Conservation (phyloP, 179 eudicot species). For the Silene noctiflora region DNA sequence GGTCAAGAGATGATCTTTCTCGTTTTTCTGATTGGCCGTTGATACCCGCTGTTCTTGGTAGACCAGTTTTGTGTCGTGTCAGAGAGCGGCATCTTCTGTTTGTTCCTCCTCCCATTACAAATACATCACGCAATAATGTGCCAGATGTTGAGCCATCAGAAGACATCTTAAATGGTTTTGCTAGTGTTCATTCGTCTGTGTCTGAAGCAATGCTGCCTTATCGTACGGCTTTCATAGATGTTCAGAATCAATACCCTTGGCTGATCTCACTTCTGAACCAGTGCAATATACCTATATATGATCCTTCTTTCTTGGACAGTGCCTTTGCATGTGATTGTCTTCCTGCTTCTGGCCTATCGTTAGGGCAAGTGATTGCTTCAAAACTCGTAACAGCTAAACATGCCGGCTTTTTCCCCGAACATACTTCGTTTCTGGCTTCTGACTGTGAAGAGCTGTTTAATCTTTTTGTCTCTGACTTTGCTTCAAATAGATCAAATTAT, state of each 20-base stretch:
- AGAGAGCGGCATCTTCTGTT: slow-evolving; percentile 80
- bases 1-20: slow-evolving; percentile 66
- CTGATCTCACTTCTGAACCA: slow-evolving; percentile 76
- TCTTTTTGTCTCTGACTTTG: slow-evolving; percentile 76
- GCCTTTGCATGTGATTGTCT: slow-evolving; percentile 66
- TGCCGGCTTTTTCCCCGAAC: slow-evolving; percentile 79
- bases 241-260: slow-evolving; percentile 72
- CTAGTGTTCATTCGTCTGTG: slow-evolving; percentile 37
- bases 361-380: slow-evolving; percentile 78
- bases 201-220: slow-evolving; percentile 49
- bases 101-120: slow-evolving; percentile 56
- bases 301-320: slow-evolving; percentile 76
- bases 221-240: slow-evolving; percentile 44
- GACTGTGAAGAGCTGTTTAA: slow-evolving; percentile 70
- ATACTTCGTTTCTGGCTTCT: slow-evolving; percentile 58
- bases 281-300: slow-evolving; percentile 85
- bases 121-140: slow-evolving; percentile 31
- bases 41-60: slow-evolving; percentile 96
- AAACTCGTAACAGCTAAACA: slow-evolving; percentile 81
- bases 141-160: slow-evolving; percentile 32
- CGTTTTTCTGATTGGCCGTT: slow-evolving; percentile 96
- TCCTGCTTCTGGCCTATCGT: slow-evolving; percentile 56
- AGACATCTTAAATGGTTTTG: slow-evolving; percentile 31
- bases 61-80: slow-evolving; percentile 88
- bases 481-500: slow-evolving; percentile 56